Percentiles rank a stretch among this genome's conserved stretches.
Conservation (phyloP, 768 basidiomycete species). For the Russula emetica region DNA sequence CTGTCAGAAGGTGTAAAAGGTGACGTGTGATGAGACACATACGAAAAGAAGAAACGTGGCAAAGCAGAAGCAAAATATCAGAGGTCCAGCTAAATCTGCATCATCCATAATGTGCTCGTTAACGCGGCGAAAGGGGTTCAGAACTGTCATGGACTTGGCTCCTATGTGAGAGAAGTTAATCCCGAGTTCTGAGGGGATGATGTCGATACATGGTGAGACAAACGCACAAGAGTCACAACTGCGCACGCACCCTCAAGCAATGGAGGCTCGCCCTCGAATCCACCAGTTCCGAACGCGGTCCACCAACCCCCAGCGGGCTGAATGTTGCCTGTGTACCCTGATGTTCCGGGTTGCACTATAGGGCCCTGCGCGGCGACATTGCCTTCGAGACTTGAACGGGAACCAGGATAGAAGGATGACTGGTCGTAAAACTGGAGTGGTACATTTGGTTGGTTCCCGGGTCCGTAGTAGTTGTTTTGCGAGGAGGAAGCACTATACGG, state of each 20-base stretch:
- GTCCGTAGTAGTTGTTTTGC: constrained; percentile 54
- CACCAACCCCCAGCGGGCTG: constrained; percentile 79
- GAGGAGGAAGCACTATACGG: constrained; percentile 59
- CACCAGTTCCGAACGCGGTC: constrained; percentile 94
- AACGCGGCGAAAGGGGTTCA: constrained; percentile 82
- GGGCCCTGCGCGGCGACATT: constrained; percentile 54
- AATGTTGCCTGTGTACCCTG: constrained; percentile 67
- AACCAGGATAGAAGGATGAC: constrained; percentile 59
- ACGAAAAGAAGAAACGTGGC: constrained; percentile 90
- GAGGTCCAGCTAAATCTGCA: constrained; percentile 93
- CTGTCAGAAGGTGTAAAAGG: neutral
- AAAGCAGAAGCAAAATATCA: constrained; percentile 93
- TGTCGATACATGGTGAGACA: constrained; percentile 1
- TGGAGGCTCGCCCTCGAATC: constrained; percentile 93
- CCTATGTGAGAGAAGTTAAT: constrained; percentile 97
- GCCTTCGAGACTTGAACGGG: constrained; percentile 75
- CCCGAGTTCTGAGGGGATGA: constrained; percentile 67
- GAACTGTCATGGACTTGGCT: constrained; percentile 88
- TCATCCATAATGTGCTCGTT: constrained; percentile 98
- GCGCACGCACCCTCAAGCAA: constrained; percentile 76
- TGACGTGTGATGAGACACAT: constrained; percentile 35
- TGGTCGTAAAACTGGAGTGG: constrained; percentile 77
- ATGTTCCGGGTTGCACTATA: constrained; percentile 44
- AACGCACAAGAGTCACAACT: neutral
- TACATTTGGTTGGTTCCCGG: constrained; percentile 42